These are phyloP conservation scores for Cylindricascospora bacillispora DNA, from an alignment of 1,139 yeast genomes.

Conservation along the genomic window DNA sequence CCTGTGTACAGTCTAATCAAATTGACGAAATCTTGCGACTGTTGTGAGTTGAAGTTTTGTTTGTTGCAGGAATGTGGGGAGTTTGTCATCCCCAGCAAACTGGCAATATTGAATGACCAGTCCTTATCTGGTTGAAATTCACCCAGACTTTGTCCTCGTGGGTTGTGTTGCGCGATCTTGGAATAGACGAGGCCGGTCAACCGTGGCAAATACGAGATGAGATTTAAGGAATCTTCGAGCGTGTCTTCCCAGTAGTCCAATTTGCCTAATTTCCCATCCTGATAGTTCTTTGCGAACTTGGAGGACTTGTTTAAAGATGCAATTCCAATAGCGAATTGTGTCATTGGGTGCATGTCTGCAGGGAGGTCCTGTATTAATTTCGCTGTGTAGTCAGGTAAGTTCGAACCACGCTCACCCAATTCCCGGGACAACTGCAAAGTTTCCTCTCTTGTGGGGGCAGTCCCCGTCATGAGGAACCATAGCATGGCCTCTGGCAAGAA, in stretches of 20 bases:
- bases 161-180: slow-evolving; percentile 74
- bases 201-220: slow-evolving; percentile 84
- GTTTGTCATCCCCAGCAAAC: slow-evolving; percentile 50
- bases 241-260: slow-evolving; percentile 86
- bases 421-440: slow-evolving; percentile 66
- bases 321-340: slow-evolving; percentile 87
- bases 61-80: slow-evolving; percentile 39
- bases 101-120: slow-evolving; percentile 82
- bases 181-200: slow-evolving; percentile 92
- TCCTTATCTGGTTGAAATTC: slow-evolving; percentile 58
- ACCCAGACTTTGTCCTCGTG: slow-evolving; percentile 65
- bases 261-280: slow-evolving; percentile 67
- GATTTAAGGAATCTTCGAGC: slow-evolving; percentile 78
- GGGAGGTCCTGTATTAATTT: slow-evolving; percentile 78
- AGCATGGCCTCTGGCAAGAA: slow-evolving; percentile 82
- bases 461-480: slow-evolving; percentile 87
- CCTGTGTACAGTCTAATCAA: slow-evolving; percentile 88
- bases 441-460: slow-evolving; percentile 70
- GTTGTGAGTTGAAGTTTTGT: slow-evolving; percentile 31
- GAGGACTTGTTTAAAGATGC: slow-evolving; percentile 88
- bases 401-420: slow-evolving; percentile 69
- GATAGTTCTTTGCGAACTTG: slow-evolving; percentile 82
- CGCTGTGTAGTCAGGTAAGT: slow-evolving; percentile 73
- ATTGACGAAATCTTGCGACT: slow-evolving; percentile 46
- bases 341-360: slow-evolving; percentile 88